Percentiles rank a stretch among this genome's conserved stretches.
phyloP scores from a whole-genome alignment of 2,329 filamentous ascomycete genomes.

The Colletotrichum cereale region DNA sequence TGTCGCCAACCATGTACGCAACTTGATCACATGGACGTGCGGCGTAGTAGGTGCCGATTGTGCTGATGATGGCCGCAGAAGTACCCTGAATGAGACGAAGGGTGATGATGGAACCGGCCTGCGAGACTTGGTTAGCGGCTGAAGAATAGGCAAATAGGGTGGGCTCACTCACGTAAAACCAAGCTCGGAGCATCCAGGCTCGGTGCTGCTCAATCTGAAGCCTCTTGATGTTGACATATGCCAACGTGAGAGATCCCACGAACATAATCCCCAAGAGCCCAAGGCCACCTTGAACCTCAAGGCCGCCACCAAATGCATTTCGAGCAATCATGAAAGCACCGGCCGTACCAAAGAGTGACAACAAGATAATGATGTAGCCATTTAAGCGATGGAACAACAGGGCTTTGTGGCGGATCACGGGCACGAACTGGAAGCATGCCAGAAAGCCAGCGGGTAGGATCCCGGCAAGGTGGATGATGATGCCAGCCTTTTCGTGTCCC shows the following conservation, averaged over 20 bases:
- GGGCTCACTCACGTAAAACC: slow-evolving; percentile 56
- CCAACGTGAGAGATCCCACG: slow-evolving; percentile 56
- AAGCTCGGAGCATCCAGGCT: slow-evolving; percentile 72
- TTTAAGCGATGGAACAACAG: slow-evolving; percentile 70
- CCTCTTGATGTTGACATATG: slow-evolving; percentile 68
- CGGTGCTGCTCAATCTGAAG: slow-evolving; percentile 74
- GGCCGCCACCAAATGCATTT: slow-evolving; percentile 65
- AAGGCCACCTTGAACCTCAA: slow-evolving; percentile 61
- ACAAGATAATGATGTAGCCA: slow-evolving; percentile 65
- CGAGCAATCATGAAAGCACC: slow-evolving; percentile 66
- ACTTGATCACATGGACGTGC: slow-evolving; percentile 62
- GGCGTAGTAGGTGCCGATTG: slow-evolving; percentile 44
- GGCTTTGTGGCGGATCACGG: slow-evolving; percentile 59
- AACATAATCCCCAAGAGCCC: slow-evolving; percentile 60
- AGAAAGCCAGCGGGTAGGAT: slow-evolving; percentile 61
- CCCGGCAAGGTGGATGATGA: slow-evolving; percentile 59
- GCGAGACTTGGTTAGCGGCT: background rate
- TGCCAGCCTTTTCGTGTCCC: slow-evolving; percentile 51
- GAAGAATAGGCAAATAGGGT: accelerated
- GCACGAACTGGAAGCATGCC: slow-evolving; percentile 62
- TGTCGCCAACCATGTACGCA: slow-evolving; percentile 49
- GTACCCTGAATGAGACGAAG: slow-evolving; percentile 60
- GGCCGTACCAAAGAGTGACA: slow-evolving; percentile 59
- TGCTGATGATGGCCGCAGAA: slow-evolving; percentile 50
- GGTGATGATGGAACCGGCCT: slow-evolving; percentile 63